Percentiles rank a stretch among this genome's conserved stretches.
phyloP scores from a whole-genome alignment of 192 early-diverging fungal species.

The Chytriomyces hyalinus region DNA sequence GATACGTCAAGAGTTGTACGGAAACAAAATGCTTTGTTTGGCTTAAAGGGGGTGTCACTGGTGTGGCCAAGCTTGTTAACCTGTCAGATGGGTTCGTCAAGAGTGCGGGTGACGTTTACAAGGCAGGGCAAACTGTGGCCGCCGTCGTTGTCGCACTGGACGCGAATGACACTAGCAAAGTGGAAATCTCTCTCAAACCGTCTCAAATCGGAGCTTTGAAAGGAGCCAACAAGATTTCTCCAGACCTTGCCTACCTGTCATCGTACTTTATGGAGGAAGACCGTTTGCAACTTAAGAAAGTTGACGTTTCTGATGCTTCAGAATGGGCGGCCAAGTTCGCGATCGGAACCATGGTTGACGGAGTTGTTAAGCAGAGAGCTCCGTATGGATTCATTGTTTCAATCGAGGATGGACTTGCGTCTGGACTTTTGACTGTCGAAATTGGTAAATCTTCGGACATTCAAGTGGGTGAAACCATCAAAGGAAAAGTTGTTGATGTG shows the following conservation, averaged over 20 bases:
- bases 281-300: neutral
- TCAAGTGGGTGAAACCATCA: slow-evolving; percentile 54
- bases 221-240: neutral
- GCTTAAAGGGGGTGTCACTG: slow-evolving; percentile 63
- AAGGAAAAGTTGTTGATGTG: slow-evolving; percentile 71
- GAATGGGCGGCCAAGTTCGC: slow-evolving; percentile 25
- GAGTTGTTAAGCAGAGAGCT: slow-evolving; percentile 55
- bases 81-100: slow-evolving; percentile 72
- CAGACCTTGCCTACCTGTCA: slow-evolving; percentile 34
- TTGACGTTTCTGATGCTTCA: neutral
- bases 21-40: slow-evolving; percentile 74
- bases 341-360: slow-evolving; percentile 56
- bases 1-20: slow-evolving; percentile 73
- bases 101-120: slow-evolving; percentile 56
- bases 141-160: slow-evolving; percentile 65
- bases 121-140: slow-evolving; percentile 73
- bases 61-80: slow-evolving; percentile 59
- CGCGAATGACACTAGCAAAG: slow-evolving; percentile 42
- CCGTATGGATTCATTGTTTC: slow-evolving; percentile 64
- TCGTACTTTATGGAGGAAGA: slow-evolving; percentile 47
- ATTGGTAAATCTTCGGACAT: slow-evolving; percentile 39
- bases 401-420: slow-evolving; percentile 47
- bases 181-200: slow-evolving; percentile 71
- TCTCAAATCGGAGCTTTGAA: slow-evolving; percentile 45
- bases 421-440: slow-evolving; percentile 65